Base-by-base conservation (phyloP, 2,329 filamentous ascomycete species). In the Clonostachys rosea region DNA sequence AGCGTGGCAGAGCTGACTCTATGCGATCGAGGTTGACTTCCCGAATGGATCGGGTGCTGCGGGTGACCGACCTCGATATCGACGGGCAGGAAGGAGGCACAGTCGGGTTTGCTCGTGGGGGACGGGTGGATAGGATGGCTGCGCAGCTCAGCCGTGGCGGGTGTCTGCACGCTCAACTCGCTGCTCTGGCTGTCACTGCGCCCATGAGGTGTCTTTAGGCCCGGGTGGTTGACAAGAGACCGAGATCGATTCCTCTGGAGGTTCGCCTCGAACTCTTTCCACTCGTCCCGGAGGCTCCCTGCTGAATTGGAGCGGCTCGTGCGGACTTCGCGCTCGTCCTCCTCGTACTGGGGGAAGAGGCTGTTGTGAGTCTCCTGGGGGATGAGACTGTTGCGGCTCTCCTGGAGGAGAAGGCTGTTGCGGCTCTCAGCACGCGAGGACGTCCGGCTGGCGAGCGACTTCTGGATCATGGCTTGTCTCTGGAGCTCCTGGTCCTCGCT, bases 381-480 rank as follows among this genome's bases (percentile, higher is more conserved):
- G 9, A 30, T 10, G 24, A 30, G 24, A 30, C 24, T 30, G 9
- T 30, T 30, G 9, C 24, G 24, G 24, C 33, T 52, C 9, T 36
- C 42, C n/a, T 42, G 24, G 30, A 47, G 47, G 14, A 35, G 12
- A 10, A 18, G 34, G 45, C 35, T 44, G 43, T 16, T 34, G 45
- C 50, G 47, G 35, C 42, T 47, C 33, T 36, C 20, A 13, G 12
- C 24, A 17, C 20, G 34, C 12, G 14, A 16, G 13, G 60, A 58
- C 5, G 55, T 41, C 18, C 62, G 61, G 36, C 56, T 59, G 47
- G 65, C 62, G 9, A 74, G 56, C 3, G 70, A 72, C 54, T 75
- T 75, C 45, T 65, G 64, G 48, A 75, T 74, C 54, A 74, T 70
- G 42, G 57, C 59, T 33, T 56, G 53, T 12, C 71, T 59, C 49